Base-by-base conservation (phyloP, 73 alveolate genomes). In the Urostyla sp. region DNA sequence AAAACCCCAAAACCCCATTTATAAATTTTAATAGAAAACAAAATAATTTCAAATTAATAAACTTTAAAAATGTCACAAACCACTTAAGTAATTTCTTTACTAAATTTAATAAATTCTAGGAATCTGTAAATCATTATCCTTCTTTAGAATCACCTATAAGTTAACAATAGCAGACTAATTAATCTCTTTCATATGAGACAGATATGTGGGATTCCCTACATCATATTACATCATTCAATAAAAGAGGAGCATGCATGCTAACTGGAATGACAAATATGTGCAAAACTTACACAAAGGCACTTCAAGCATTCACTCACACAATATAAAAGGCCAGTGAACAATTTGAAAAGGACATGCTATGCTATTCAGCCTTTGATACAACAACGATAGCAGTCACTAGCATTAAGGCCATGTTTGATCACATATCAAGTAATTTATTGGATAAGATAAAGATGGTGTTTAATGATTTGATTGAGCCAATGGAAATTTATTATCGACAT, bases 331-430 rank as follows among this genome's bases (percentile, higher is more conserved):
- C 66, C 28, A 11, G 59, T 4, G 80, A 66, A 46, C 13, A 15
- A 11, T 45, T 66, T 28, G 80, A 44, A 46, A 37, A 44, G 43
- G 80, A 66, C n/a, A 37, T 66, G 80, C 59, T 43, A 7, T 46
- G 44, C 13, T 24, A 66, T 31, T 40, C 37, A 15, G 44, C 24
- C 15, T 66, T 66, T 24, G 80, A 66, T 48, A 66, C 80, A 15
- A 66, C 80, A 40, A 31, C 80, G 20, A 66, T 66, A 16, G 80
- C 80, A 3, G 27, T 66, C 55, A 21, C 80, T 4, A 66, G 44
- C 27, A 44, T 66, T 16, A 66, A 66, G 80, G 59, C 34, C 23
- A 46, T 49, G 3, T 2, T 66, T 15, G 80, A 66, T 5, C 51
- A 66, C 5, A 43, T 66, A 37, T 5, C 56, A 4, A 7, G 27